Base-by-base conservation (phyloP, 495 filamentous ascomycete genomes). In the Parathielavia hyrcaniae region DNA sequence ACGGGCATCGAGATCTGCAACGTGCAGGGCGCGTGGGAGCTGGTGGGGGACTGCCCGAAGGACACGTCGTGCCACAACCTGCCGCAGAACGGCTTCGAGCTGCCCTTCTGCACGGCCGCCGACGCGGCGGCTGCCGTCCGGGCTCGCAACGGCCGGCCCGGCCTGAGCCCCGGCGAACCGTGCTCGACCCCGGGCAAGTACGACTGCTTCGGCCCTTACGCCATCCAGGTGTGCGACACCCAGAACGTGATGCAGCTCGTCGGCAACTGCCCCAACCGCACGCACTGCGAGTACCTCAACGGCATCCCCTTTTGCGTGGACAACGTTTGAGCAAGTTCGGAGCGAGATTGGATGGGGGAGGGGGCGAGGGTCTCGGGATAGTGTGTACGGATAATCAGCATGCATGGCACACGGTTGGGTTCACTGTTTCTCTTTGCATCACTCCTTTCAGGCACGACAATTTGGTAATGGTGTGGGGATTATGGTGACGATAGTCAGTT, bases 1-100 rank as follows among this genome's bases (percentile, higher is more conserved):
- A 63, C 57, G 5, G 64, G 64, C 53, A 66, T 66, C 39, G 61
- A 66, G 51, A 61, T 66, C 52, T 66, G 64, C 64, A 39, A 63
- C 55, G 17, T 66, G 41, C 1, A 16, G 3, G 46, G 41, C 58
- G n/a, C 57, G 12, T 66, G 61, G 61, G 41, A 59, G 48, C 58
- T 63, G 20, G 64, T 63, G 35, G 64, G 64, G 38, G 45, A 50
- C 26, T 66, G 64, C 64, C 61, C 58, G 1, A 26, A 53, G 1
- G 55, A 47, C 20, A 61, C 61, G 1, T 16, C 50, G 3, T 66
- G 64, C 61, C 20, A 46, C 22, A 17, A 66, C 41, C 64, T 66
- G 13, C 26, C 51, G 14, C 61, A 64, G 48, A 61, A 61, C 64
- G 61, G 55, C 39, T 64, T 52, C 55, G 46, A 50, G 10, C 61